phyloP scores from a whole-genome alignment of 306 rosid genomes.

The Vigna radiata region DNA sequence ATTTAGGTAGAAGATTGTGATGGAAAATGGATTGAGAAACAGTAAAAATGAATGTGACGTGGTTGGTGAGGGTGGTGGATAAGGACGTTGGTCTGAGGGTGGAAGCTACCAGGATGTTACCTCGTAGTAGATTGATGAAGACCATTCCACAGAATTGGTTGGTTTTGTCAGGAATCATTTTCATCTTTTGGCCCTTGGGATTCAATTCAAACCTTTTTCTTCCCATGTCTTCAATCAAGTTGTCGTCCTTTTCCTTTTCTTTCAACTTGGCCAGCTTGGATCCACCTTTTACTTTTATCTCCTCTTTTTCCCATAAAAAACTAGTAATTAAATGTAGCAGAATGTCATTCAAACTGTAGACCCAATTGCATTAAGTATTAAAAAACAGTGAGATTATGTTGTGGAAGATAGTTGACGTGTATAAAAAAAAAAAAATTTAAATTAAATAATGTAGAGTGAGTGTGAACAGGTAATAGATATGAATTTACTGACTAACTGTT shows the following conservation, averaged over 20 bases:
- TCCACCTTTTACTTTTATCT: constrained; percentile 31
- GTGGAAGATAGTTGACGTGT: no score
- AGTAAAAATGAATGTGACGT: constrained; percentile 35
- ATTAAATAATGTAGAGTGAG: no score
- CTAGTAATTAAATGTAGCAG: no score
- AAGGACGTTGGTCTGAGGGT: constrained; percentile 39
- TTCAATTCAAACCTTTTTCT: constrained; percentile 28
- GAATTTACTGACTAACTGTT: background rate
- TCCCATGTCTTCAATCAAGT: background rate
- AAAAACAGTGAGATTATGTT: no score
- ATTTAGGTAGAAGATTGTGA: no score
- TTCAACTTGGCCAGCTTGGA: constrained; percentile 47
- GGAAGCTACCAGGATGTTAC: constrained; percentile 64
- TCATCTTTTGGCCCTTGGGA: background rate
- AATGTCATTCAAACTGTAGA: no score
- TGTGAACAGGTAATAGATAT: no score
- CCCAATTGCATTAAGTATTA: no score
- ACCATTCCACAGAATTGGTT: background rate
- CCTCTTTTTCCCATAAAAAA: background rate
- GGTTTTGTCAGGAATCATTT: constrained; percentile 9
- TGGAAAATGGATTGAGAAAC: background rate
- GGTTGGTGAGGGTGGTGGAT: constrained; percentile 38
- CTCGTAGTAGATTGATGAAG: constrained; percentile 37
- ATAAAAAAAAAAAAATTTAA: no score
- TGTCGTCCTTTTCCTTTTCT: constrained; percentile 4